Base-by-base conservation (phyloP, 108 stramenopile species). In the Skeletonema potamos region DNA sequence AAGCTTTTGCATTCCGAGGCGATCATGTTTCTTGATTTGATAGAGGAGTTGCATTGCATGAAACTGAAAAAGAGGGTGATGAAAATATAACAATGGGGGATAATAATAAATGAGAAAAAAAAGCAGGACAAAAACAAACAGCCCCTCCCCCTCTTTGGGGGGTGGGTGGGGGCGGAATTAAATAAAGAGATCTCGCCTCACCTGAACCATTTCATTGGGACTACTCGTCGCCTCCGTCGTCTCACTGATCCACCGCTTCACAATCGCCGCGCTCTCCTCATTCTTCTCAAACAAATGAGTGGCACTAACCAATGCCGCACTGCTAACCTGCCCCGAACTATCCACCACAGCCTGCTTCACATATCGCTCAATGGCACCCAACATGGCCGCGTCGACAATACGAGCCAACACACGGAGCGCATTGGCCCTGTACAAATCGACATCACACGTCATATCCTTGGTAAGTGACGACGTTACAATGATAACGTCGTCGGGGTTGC, bases 11-110 rank as follows among this genome's bases (percentile, higher is more conserved):
- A 99, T 89, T 11, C 97, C 99, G 17, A 99, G 90, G 26, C 89
- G 86, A 84, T 99, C 99, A 70, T 96, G 94, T 24, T 89, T 85
- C 82, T 99, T 99, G 87, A 98, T 96, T 74, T 96, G 88, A 81
- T 99, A 99, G 17, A 99, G 89, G n/a, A 99, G 89, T 64, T 97
- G 92, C 77, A 99, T 94, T 27, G 98, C 99, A 68, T 99, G 99
- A 83, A 95, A 98, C 73, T 94, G 60, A 51, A 24, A 48, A 24
- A 27, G 51, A 44, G 29, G 30, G 48, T 18, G 39, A 28, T 24
- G 20, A 28, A 29, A 33, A 46, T 26, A 24, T 20, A 24, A 41
- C 3, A 32, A 51, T 18, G 62, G 51, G 10, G 41, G 27, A 51
- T 44, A 64, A 24, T 22, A 48, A 22, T 27, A 33, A 56, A 34